Evolutionary conservation across 2,329 filamentous ascomycete species (phyloP).

Genomic region (Parastagonospora nodorum): DNA sequence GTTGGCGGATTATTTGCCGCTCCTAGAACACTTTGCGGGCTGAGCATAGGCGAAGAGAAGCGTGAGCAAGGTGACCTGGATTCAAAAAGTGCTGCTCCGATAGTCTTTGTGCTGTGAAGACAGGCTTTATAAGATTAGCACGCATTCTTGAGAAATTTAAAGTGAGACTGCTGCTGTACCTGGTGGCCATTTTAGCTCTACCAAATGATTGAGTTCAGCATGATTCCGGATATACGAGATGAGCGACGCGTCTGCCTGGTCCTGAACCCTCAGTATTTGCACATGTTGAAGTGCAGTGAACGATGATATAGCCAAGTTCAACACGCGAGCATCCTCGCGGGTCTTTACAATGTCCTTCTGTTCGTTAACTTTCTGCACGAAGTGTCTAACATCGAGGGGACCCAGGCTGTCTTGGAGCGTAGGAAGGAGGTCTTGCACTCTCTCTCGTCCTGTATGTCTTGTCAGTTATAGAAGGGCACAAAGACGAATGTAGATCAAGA

Average conservation of each 20-base stretch:
- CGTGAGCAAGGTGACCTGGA: slow-evolving; percentile 62
- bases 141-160: neutral
- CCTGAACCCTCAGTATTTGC: slow-evolving; percentile 66
- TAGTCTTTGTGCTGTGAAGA: slow-evolving; percentile 63
- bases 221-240: slow-evolving; percentile 58
- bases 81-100: slow-evolving; percentile 62
- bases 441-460: slow-evolving; percentile 43
- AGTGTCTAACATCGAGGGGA: slow-evolving; percentile 47
- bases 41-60: slow-evolving; percentile 67
- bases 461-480: slow-evolving; percentile 25
- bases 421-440: slow-evolving; percentile 47
- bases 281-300: slow-evolving; percentile 68
- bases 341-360: slow-evolving; percentile 58
- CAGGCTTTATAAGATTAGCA: slow-evolving; percentile 53
- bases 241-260: slow-evolving; percentile 62
- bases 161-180: neutral
- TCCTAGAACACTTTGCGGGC: slow-evolving; percentile 61
- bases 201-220: slow-evolving; percentile 51
- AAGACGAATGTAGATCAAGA: slow-evolving; percentile 23
- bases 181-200: slow-evolving; percentile 64
- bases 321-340: slow-evolving; percentile 56
- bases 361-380: slow-evolving; percentile 54
- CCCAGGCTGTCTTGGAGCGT: slow-evolving; percentile 43
- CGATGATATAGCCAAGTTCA: slow-evolving; percentile 60
- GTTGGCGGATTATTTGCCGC: slow-evolving; percentile 55